A percentile compares a stretch with the other conserved stretches of the same genome.
Evolutionary conservation across 139 green algal genomes (phyloP).

Genomic region (Trebouxia sp.): DNA sequence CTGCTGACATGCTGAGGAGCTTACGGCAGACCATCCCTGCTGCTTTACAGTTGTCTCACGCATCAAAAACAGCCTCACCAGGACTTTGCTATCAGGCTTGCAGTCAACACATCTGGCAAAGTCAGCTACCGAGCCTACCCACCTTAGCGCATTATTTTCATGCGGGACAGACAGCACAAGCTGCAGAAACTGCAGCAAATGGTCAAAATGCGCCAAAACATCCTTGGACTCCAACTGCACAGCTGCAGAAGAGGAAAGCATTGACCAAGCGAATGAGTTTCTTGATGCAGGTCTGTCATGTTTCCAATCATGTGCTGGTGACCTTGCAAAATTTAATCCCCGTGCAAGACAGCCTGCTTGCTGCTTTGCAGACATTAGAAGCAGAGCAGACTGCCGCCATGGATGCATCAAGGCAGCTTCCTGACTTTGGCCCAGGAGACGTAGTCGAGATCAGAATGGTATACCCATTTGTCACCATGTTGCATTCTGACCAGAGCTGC

Average conservation of each 20-base stretch:
- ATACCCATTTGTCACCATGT: too few relatives aligned
- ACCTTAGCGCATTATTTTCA: background rate
- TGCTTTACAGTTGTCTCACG: too few relatives aligned
- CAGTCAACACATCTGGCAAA: background rate
- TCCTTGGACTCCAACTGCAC: slow-evolving; percentile 62
- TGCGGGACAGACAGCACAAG: background rate
- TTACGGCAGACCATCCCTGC: too few relatives aligned
- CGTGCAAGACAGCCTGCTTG: too few relatives aligned
- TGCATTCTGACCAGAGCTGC: background rate
- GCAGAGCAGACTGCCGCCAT: slow-evolving; percentile 37
- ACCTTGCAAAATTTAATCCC: too few relatives aligned
- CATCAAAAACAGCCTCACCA: too few relatives aligned
- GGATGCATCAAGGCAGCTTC: slow-evolving; percentile 17
- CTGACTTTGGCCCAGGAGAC: slow-evolving; percentile 53
- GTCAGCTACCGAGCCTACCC: background rate
- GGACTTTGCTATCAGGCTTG: too few relatives aligned
- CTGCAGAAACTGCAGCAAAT: background rate
- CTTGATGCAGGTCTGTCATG: slow-evolving; percentile 42
- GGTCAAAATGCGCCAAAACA: slow-evolving; percentile 27
- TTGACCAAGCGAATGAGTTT: slow-evolving; percentile 60
- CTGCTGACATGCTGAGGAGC: too few relatives aligned
- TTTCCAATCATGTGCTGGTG: background rate
- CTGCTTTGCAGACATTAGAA: slow-evolving; percentile 45
- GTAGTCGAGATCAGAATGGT: slow-evolving; percentile 53
- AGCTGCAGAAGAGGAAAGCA: slow-evolving; percentile 59